Percentiles rank a stretch among this genome's conserved stretches.
phyloP scores from a whole-genome alignment of 805 yeast species.

The Blastobotrys parvus region DNA sequence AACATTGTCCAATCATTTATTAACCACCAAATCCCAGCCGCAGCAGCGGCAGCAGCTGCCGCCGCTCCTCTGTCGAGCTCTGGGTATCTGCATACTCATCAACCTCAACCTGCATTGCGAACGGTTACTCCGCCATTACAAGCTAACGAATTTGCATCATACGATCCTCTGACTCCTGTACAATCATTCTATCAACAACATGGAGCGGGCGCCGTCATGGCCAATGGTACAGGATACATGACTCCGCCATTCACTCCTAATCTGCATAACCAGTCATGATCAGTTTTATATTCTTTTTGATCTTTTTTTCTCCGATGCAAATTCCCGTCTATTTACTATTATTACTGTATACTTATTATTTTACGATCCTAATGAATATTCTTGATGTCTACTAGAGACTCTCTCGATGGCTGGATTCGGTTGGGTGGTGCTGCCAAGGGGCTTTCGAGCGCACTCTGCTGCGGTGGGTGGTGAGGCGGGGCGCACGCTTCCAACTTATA shows the following conservation, averaged over 20 bases:
- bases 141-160: background rate
- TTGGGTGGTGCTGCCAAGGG: too few species aligned
- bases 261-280: too few species aligned
- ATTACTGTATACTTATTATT: too few species aligned
- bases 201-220: background rate
- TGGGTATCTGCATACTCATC: background rate
- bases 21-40: background rate
- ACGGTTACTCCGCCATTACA: background rate
- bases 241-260: conserved; percentile 14
- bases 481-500: too few species aligned
- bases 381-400: too few species aligned
- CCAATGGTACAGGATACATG: conserved; percentile 7
- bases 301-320: background rate
- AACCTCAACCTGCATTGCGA: background rate
- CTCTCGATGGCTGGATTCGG: too few species aligned
- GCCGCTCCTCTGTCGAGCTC: background rate
- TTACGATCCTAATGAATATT: too few species aligned
- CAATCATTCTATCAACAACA: background rate
- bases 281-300: background rate
- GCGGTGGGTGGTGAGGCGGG: too few species aligned
- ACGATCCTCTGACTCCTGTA: background rate
- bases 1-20: background rate
- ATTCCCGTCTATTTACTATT: background rate
- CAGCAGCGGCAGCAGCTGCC: background rate
- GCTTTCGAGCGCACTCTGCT: too few species aligned